These are phyloP conservation scores for Peziza echinospora DNA, from an alignment of 495 filamentous ascomycete genomes.

Conservation along the genomic window DNA sequence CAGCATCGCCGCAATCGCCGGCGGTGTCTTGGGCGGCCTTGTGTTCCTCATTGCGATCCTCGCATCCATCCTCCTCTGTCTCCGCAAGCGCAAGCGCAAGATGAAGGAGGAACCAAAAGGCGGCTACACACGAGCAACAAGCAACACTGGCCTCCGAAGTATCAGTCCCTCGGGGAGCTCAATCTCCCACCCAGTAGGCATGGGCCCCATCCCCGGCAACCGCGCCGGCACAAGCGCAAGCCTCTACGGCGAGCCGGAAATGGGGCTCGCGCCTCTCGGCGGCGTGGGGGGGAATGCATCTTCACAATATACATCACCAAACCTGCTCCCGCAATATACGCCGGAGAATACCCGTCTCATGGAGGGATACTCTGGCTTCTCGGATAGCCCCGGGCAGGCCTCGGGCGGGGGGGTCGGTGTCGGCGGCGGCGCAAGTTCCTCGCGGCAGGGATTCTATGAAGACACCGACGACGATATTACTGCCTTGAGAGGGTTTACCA, in stretches of 20 bases:
- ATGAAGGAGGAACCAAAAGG: no score
- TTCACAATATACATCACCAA: neutral
- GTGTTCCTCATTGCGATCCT: conserved; percentile 7
- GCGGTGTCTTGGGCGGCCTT: conserved; percentile 17
- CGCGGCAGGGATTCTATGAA: no score
- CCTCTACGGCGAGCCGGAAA: neutral
- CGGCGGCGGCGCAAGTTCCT: no score
- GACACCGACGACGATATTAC: no score
- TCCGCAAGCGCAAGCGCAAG: conserved; percentile 1
- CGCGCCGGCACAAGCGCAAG: neutral
- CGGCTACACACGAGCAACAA: no score
- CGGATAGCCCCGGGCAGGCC: no score
- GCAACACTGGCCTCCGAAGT: no score
- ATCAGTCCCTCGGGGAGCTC: no score
- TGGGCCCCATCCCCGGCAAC: neutral
- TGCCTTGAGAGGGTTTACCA: no score
- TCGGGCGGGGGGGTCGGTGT: no score
- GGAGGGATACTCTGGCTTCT: neutral
- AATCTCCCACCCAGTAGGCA: no score
- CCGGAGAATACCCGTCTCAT: neutral
- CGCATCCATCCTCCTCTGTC: conserved; percentile 7
- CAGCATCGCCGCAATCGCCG: conserved; percentile 9
- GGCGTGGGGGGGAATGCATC: no score
- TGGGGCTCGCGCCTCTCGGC: neutral
- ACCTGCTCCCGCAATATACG: neutral